These are phyloP conservation scores for Penstemon davidsonii DNA, from an alignment of 257 asterid species.

Conservation along the genomic window DNA sequence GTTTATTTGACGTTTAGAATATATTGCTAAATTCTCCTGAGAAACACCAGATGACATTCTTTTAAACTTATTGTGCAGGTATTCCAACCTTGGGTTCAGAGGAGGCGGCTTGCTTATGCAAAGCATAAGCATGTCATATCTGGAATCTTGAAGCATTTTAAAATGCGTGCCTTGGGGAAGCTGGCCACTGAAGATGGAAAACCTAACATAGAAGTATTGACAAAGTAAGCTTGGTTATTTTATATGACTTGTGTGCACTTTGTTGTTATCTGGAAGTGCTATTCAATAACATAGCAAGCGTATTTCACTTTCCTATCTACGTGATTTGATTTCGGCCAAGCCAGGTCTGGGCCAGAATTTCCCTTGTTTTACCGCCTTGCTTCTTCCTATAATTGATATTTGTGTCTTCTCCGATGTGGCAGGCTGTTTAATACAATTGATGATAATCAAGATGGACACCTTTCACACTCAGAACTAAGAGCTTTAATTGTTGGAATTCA, in stretches of 20 bases:
- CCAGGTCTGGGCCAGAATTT: no score
- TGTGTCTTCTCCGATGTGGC: constrained; percentile 30
- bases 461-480: constrained; percentile 60
- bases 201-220: constrained; percentile 60
- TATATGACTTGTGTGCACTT: no score
- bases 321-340: no score
- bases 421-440: constrained; percentile 72
- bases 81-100: constrained; percentile 87
- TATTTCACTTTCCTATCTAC: no score
- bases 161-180: constrained; percentile 66
- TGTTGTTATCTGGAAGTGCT: no score
- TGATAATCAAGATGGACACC: constrained; percentile 51
- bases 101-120: constrained; percentile 62
- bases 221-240: constrained; percentile 40
- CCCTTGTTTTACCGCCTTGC: neutral
- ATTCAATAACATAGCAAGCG: no score
- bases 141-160: constrained; percentile 68
- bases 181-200: constrained; percentile 63
- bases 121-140: constrained; percentile 86
- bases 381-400: neutral
- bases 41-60: neutral
- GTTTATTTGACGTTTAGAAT: neutral
- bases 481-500: constrained; percentile 79
- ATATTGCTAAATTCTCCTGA: neutral
- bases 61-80: constrained; percentile 45